These are phyloP conservation scores for Mortierella sp. DNA, from an alignment of 371 early-diverging fungal species.

Conservation along the genomic window DNA sequence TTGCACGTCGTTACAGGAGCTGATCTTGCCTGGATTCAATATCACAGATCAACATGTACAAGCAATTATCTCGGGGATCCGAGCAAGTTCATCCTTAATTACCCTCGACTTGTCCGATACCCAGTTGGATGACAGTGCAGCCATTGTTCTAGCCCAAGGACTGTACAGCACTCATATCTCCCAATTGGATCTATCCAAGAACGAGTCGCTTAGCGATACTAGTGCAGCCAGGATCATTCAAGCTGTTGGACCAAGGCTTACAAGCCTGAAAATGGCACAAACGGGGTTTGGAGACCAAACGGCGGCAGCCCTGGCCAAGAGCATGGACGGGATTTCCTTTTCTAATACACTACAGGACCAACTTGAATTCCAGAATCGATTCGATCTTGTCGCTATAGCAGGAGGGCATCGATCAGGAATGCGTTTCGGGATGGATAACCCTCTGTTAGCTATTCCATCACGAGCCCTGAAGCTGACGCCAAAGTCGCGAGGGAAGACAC, in stretches of 20 bases:
- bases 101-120: slow-evolving; percentile 41
- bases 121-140: slow-evolving; percentile 34
- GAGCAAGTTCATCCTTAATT: slow-evolving; percentile 12
- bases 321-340: slow-evolving; percentile 50
- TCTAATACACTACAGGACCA: slow-evolving; percentile 27
- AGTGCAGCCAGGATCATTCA: slow-evolving; percentile 42
- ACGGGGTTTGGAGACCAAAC: slow-evolving; percentile 52
- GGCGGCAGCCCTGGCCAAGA: slow-evolving; percentile 36
- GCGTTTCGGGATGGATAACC: slow-evolving; percentile 11
- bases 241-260: slow-evolving; percentile 37
- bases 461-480: neutral
- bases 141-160: slow-evolving; percentile 42
- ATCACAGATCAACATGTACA: slow-evolving; percentile 29
- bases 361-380: slow-evolving; percentile 41
- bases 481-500: slow-evolving; percentile 29
- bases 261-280: slow-evolving; percentile 47
- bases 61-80: slow-evolving; percentile 30
- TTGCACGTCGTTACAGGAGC: slow-evolving; percentile 33
- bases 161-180: slow-evolving; percentile 42
- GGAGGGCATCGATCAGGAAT: slow-evolving; percentile 44
- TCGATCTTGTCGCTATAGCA: slow-evolving; percentile 36
- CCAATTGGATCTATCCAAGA: slow-evolving; percentile 45
- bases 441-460: neutral
- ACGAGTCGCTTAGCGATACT: slow-evolving; percentile 35
- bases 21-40: slow-evolving; percentile 38